Base-by-base conservation (phyloP, 768 basidiomycete genomes). In the Naganishia vaughanmartiniae region DNA sequence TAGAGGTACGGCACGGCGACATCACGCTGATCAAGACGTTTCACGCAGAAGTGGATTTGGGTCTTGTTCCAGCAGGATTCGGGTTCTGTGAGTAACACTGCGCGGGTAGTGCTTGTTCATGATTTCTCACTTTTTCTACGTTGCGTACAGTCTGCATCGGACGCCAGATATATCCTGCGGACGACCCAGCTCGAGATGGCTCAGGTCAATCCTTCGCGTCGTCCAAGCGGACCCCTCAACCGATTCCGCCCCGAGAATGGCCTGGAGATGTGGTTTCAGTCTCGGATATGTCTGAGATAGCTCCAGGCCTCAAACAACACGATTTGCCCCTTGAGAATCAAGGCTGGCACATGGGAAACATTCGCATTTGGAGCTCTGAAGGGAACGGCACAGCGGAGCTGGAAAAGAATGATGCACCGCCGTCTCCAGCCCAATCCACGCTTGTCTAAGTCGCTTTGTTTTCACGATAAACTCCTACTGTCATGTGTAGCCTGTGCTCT, bases 1-100 rank as follows among this genome's bases (percentile, higher is more conserved):
- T 80, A 17, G 72, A 66, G 4, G 46, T 73, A 7, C 76, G 76
- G 66, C 79, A 80, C 66, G 79, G 79, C 0, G 79, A 80, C 70
- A 72, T 79, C 1, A 39, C 79, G 0, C 74, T 74, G 7, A 31
- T 79, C 28, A 65, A 69, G 54, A 68, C 75, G 17, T 77, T 72
- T 14, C 31, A 39, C 9, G 67, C 65, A 19, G 69, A 46, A n/a
- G 58, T 80, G 45, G 77, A 78, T 34, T 51, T 79, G 19, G 42
- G 60, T 4, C 53, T 74, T 6, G 63, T 71, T 36, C 56, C 71
- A 56, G 75, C 74, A n/a, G 75, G 74, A 1, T 80, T 80, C 56
- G 79, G 60, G 24, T 63, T 63, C 39, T 63, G 60, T 80, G 36
- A 73, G 79, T 74, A 3, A 21, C n/a, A 9, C 15, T 30, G 4